A percentile compares a stretch with the other conserved stretches of the same genome.
Conservation (phyloP, 371 early-diverging fungal species). For the Rhizomucor miehei region DNA sequence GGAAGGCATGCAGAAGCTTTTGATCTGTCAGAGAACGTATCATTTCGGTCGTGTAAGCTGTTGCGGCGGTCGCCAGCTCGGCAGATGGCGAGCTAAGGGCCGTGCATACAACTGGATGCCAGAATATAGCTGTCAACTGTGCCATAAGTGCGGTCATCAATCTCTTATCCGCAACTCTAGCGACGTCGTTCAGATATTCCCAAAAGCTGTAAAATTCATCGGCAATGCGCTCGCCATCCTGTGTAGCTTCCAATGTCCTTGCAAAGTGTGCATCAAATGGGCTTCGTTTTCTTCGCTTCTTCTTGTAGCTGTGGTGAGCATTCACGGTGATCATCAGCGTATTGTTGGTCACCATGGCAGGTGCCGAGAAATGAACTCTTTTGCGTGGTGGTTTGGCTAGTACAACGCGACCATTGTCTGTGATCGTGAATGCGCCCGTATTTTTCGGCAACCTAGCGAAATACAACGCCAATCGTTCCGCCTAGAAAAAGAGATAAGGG, state of each 20-base stretch:
- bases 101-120: constrained; percentile 51
- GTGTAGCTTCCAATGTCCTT: constrained; percentile 27
- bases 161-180: constrained; percentile 44
- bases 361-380: constrained; percentile 41
- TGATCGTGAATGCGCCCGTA: constrained; percentile 40
- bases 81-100: constrained; percentile 42
- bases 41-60: constrained; percentile 51
- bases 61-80: constrained; percentile 41
- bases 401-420: constrained; percentile 34
- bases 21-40: constrained; percentile 49
- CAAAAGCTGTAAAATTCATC: constrained; percentile 53
- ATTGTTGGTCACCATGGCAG: constrained; percentile 47
- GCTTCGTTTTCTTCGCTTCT: constrained; percentile 47
- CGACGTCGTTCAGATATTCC: constrained; percentile 50
- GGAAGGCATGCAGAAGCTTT: constrained; percentile 40
- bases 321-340: constrained; percentile 44
- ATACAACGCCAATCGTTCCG: constrained; percentile 39
- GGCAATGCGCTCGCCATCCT: constrained; percentile 32
- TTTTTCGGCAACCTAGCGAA: constrained; percentile 47
- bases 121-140: constrained; percentile 44
- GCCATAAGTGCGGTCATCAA: constrained; percentile 47
- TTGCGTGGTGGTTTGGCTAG: constrained; percentile 36
- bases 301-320: constrained; percentile 43
- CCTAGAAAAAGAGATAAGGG: too few species aligned
- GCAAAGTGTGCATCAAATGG: constrained; percentile 46